Percentiles rank a stretch among this genome's conserved stretches.
Conservation (phyloP, 257 asterid species). For the Ilex aquifolium region DNA sequence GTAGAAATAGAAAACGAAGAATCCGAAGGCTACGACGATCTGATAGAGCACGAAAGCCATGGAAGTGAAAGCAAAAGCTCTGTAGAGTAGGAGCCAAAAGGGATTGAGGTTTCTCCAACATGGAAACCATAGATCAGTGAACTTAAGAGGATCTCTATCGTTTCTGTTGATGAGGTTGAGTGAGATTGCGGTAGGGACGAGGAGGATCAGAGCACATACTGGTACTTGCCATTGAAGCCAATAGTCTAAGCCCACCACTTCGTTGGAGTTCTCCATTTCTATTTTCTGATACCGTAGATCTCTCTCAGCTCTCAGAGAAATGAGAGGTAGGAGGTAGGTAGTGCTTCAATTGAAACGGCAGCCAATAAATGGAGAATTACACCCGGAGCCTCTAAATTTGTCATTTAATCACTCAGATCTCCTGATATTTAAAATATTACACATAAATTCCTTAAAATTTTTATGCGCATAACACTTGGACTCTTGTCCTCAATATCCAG, state of each 20-base stretch:
- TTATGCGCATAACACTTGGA: too few species aligned
- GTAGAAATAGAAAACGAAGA: slow-evolving; percentile 77
- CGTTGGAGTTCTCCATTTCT: slow-evolving; percentile 21
- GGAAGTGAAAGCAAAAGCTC: slow-evolving; percentile 51
- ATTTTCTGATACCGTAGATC: background rate
- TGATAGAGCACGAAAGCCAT: slow-evolving; percentile 63
- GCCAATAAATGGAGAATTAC: too few species aligned
- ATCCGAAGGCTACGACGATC: slow-evolving; percentile 43
- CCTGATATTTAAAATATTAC: too few species aligned
- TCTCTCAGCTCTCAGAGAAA: too few species aligned
- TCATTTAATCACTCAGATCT: too few species aligned
- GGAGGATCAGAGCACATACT: slow-evolving; percentile 42
- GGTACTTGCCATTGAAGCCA: slow-evolving; percentile 83
- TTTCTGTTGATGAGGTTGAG: slow-evolving; percentile 28
- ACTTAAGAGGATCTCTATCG: background rate
- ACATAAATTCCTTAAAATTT: too few species aligned
- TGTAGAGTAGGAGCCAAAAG: slow-evolving; percentile 64
- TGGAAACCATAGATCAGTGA: slow-evolving; percentile 57
- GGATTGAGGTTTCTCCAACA: slow-evolving; percentile 78
- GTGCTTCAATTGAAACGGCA: too few species aligned
- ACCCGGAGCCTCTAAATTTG: too few species aligned
- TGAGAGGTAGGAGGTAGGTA: too few species aligned
- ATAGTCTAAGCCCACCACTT: slow-evolving; percentile 20
- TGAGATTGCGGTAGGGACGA: slow-evolving; percentile 39
- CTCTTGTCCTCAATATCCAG: too few species aligned